phyloP scores from a whole-genome alignment of 2,329 filamentous ascomycete genomes.

The Shiraia sp. region DNA sequence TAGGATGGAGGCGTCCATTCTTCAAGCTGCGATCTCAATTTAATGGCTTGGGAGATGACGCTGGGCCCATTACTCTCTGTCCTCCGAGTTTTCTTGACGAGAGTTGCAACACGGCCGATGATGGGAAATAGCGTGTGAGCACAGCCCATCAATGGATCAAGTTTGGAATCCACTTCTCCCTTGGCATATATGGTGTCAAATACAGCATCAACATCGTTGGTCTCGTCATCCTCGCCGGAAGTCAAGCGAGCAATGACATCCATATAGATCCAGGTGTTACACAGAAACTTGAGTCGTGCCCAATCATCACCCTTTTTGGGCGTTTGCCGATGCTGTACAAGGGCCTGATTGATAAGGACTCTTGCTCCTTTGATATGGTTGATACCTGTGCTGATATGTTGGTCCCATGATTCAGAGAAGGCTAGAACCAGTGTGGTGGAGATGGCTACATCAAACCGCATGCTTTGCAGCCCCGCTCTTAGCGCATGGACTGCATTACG shows the following conservation, averaged over 20 bases:
- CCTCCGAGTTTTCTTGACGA: conserved; percentile 65
- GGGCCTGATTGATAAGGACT: conserved; percentile 63
- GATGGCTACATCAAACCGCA: conserved; percentile 67
- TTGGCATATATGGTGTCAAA: conserved; percentile 40
- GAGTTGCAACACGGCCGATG: conserved; percentile 66
- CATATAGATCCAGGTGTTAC: conserved; percentile 75
- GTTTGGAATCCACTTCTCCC: conserved; percentile 52
- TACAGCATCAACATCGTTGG: conserved; percentile 54
- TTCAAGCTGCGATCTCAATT: conserved; percentile 64
- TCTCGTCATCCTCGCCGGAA: conserved; percentile 62
- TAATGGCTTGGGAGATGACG: conserved; percentile 65
- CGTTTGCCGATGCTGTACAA: conserved; percentile 52
- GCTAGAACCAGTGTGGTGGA: conserved; percentile 71
- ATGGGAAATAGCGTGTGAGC: conserved; percentile 69
- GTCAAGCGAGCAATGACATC: conserved; percentile 72
- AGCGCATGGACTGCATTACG: conserved; percentile 64
- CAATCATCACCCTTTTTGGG: conserved; percentile 47
- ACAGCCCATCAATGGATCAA: conserved; percentile 75
- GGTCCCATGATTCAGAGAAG: conserved; percentile 73
- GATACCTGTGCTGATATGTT: conserved; percentile 69
- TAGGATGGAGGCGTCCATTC: conserved; percentile 62
- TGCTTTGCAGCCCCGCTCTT: conserved; percentile 63
- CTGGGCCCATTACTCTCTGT: conserved; percentile 61
- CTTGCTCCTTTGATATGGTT: conserved; percentile 71
- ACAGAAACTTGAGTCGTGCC: conserved; percentile 65